These are phyloP conservation scores for Ascoidea rubescens DNA, from an alignment of 805 yeast species.

Conservation along the genomic window DNA sequence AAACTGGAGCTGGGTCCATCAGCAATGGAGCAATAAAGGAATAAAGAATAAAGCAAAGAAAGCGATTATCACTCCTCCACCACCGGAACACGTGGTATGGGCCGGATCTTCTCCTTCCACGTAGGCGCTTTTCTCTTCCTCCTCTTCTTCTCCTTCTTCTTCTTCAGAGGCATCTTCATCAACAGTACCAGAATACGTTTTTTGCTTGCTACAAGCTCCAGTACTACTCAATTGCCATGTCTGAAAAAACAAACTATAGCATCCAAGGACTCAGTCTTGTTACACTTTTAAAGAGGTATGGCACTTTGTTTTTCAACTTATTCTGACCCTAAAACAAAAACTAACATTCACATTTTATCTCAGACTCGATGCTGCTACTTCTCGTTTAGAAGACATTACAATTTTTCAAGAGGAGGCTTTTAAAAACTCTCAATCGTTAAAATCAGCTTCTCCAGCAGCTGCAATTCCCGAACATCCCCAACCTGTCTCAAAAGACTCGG, in stretches of 20 bases:
- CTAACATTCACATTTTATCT: conserved; percentile 1
- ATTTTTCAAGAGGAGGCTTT: conserved; percentile 54
- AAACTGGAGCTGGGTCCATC: no score
- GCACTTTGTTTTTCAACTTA: neutral
- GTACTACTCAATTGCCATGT: neutral
- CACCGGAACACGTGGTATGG: no score
- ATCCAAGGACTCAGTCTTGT: conserved; percentile 80
- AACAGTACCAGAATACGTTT: no score
- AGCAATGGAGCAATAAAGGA: no score
- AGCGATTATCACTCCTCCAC: no score
- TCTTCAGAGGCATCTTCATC: no score
- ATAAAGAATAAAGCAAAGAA: no score
- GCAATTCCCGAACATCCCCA: conserved; percentile 5
- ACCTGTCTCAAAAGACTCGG: neutral
- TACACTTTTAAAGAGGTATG: conserved; percentile 56
- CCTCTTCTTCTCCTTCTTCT: no score
- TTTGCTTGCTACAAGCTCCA: no score
- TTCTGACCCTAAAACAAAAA: neutral
- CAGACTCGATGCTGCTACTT: conserved; percentile 84
- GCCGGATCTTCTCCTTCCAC: no score
- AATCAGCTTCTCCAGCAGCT: conserved; percentile 14
- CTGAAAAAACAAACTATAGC: conserved; percentile 28
- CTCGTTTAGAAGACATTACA: conserved; percentile 82
- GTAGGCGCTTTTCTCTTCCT: no score
- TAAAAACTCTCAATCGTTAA: conserved; percentile 10